Evolutionary conservation across 805 yeast species (phyloP), one percentile per base, ranked within the genome.

Genomic region (Cyberlindnera veronae): DNA sequence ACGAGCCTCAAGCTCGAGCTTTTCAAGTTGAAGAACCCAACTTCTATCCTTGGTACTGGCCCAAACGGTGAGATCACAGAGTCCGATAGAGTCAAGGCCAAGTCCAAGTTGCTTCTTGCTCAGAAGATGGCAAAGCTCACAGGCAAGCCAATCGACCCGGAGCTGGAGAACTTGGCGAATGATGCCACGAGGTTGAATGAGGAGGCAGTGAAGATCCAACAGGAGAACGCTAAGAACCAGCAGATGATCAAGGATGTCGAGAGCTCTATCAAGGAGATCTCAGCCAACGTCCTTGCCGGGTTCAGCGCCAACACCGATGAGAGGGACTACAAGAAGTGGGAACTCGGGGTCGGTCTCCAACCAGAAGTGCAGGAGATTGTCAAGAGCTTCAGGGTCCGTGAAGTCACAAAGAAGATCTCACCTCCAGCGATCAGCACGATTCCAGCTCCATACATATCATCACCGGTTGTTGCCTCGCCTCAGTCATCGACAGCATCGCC

Each of bases 71-170:
- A 79, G 48, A 74, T 88, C 9, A 89, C 96, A 3, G 96, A 86
- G 18, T 63, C 76, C 7, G 97, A 90, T 57, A 74, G 84, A 43
- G 75, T 84, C 41, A 84, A 84, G 53, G 90, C 90, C 32, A 81
- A 77, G 50, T 79, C 87, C 31, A 82, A 84, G 57, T 90, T 90
- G 29, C 64, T 80, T 42, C 69, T 93, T 50, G 80, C 81, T 47
- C 83, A 88, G 26, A 76, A 95, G 46, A 89, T 91, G 95, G 95
- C 96, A 17, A 87, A 91, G 12, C 71, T 91, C 51, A 90, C 97
- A 0, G 96, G 96, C 1, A 83, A 80, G 53, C 69, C 77, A 12
- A 62, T 74, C 6, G 70, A 73, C 17, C 54, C 58, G 4, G 49
- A 38, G 13, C 30, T 53, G 28, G 65, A 66, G 19, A 61, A 63